Evolutionary conservation across 2,329 filamentous ascomycete species (phyloP).

Genomic region (Apiospora pterosperma): DNA sequence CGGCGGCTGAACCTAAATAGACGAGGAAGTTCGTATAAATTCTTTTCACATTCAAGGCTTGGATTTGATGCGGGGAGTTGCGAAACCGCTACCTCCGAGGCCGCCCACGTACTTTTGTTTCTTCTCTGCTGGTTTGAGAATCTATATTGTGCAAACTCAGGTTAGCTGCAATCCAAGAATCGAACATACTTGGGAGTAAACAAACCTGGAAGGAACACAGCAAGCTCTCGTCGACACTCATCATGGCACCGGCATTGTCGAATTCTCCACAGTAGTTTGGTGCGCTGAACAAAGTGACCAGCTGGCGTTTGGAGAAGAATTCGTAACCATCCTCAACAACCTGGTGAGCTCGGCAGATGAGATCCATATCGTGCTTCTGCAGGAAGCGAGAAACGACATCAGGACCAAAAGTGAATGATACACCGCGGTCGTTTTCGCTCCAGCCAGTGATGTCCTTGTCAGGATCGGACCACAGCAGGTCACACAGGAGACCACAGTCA

Average conservation of each 20-base stretch:
- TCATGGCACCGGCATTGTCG: slow-evolving; percentile 99
- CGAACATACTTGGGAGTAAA: slow-evolving; percentile 20
- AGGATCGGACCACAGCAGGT: slow-evolving; percentile 97
- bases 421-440: slow-evolving; percentile 98
- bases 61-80: slow-evolving; percentile 65
- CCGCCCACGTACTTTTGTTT: slow-evolving; percentile 98
- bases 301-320: slow-evolving; percentile 97
- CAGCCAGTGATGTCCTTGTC: slow-evolving; percentile 99
- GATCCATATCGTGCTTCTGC: slow-evolving; percentile 99
- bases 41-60: slow-evolving; percentile 60
- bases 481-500: slow-evolving; percentile 94
- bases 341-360: slow-evolving; percentile 98
- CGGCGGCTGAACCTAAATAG: slow-evolving; percentile 91
- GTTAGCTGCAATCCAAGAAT: neutral
- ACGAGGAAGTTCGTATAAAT: slow-evolving; percentile 70
- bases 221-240: slow-evolving; percentile 98
- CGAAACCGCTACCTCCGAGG: slow-evolving; percentile 67
- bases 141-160: slow-evolving; percentile 47
- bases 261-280: slow-evolving; percentile 99
- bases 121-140: slow-evolving; percentile 99
- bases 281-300: slow-evolving; percentile 96
- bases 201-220: slow-evolving; percentile 96
- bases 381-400: slow-evolving; percentile 97
- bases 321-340: slow-evolving; percentile 99
- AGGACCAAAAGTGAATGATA: slow-evolving; percentile 97